Percentiles rank a stretch among this genome's conserved stretches.
Conservation (phyloP, 2,329 filamentous ascomycete genomes). For the Fulvia fulva region DNA sequence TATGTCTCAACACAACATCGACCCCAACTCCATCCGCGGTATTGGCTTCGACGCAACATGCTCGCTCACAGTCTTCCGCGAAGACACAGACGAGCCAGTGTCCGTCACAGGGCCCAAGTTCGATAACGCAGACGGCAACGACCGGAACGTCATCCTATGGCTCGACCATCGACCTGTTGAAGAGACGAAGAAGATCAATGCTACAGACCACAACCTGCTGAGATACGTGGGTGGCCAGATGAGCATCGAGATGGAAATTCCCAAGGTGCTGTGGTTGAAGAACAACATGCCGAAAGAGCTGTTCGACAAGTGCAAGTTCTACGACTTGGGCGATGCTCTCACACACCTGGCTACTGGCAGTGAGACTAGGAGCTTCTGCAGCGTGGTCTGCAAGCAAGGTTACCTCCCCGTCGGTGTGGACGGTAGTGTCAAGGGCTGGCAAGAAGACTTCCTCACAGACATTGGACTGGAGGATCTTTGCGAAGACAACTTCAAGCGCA, state of each 20-base stretch:
- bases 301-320: slow-evolving; percentile 93
- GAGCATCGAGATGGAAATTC: slow-evolving; percentile 99
- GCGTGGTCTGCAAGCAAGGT: slow-evolving; percentile 94
- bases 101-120: slow-evolving; percentile 88
- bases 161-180: slow-evolving; percentile 88
- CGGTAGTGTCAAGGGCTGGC: slow-evolving; percentile 96
- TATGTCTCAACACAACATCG: slow-evolving; percentile 74
- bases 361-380: slow-evolving; percentile 91
- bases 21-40: slow-evolving; percentile 71
- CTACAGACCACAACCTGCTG: slow-evolving; percentile 84
- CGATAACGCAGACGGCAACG: slow-evolving; percentile 67
- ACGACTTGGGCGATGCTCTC: slow-evolving; percentile 86
- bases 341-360: slow-evolving; percentile 91
- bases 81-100: slow-evolving; percentile 85
- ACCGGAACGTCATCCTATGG: slow-evolving; percentile 95
- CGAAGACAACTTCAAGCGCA: slow-evolving; percentile 82
- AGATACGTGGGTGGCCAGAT: slow-evolving; percentile 96
- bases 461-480: slow-evolving; percentile 84
- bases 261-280: slow-evolving; percentile 97
- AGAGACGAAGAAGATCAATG: slow-evolving; percentile 91
- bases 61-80: slow-evolving; percentile 84
- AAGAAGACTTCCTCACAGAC: slow-evolving; percentile 82
- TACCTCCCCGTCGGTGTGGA: slow-evolving; percentile 96
- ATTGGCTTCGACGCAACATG: slow-evolving; percentile 99
- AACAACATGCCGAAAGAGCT: slow-evolving; percentile 93